phyloP scores from a whole-genome alignment of 2,329 filamentous ascomycete species.

The Neoscytalidium dimidiatum region DNA sequence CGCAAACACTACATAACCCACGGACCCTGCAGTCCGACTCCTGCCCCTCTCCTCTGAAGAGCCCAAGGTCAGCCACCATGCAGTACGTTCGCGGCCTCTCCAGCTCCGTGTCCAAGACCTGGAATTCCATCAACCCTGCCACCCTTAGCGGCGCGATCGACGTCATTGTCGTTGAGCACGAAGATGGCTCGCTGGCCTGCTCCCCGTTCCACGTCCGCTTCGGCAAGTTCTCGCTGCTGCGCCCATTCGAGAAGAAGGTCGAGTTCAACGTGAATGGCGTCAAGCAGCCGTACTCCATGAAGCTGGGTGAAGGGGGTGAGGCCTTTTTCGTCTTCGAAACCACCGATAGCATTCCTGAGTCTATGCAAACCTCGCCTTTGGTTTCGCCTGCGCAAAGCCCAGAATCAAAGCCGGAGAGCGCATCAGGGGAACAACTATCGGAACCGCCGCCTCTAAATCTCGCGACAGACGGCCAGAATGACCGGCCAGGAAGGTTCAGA shows the following conservation, averaged over 20 bases:
- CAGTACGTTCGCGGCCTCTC: conserved; percentile 97
- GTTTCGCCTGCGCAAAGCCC: conserved; percentile 89
- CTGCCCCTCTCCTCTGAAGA: background rate
- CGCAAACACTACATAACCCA: conserved; percentile 2
- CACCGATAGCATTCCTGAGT: conserved; percentile 85
- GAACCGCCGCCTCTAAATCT: conserved; percentile 73
- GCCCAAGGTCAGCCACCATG: conserved; percentile 71
- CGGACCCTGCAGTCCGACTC: background rate
- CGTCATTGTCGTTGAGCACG: conserved; percentile 96
- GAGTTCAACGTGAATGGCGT: conserved; percentile 93
- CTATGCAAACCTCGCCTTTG: conserved; percentile 89
- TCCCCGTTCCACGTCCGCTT: conserved; percentile 99
- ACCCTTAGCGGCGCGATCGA: conserved; percentile 97
- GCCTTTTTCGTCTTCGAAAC: conserved; percentile 99
- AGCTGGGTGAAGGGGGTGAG: conserved; percentile 94
- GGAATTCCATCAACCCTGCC: conserved; percentile 99
- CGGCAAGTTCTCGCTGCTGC: conserved; percentile 94
- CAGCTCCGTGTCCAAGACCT: conserved; percentile 95
- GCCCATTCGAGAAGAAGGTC: conserved; percentile 97
- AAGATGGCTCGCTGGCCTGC: conserved; percentile 86
- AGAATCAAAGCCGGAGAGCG: conserved; percentile 55
- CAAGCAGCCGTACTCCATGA: conserved; percentile 96
- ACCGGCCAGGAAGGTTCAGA: conserved; percentile 27
- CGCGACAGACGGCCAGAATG: conserved; percentile 44
- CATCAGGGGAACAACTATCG: conserved; percentile 53